These are phyloP conservation scores for Coccomyxa sp. DNA, from an alignment of 139 green algal genomes.

Conservation along the genomic window DNA sequence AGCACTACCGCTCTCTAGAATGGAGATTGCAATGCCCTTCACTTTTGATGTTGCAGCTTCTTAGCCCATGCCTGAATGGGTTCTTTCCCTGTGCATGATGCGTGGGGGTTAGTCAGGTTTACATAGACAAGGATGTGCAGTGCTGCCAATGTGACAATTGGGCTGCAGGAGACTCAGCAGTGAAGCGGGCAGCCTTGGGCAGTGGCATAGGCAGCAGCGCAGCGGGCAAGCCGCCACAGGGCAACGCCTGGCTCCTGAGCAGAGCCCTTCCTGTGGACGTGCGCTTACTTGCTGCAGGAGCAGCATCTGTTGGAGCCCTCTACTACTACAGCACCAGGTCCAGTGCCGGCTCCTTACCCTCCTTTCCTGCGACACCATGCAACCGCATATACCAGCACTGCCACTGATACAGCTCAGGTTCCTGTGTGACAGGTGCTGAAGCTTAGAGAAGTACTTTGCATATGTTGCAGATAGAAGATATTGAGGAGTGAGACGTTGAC, in stretches of 20 bases:
- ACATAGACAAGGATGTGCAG: neutral
- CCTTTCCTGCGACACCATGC: neutral
- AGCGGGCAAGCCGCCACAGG: neutral
- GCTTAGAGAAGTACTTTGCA: no score
- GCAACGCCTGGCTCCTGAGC: constrained; percentile 25
- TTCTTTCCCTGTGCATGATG: no score
- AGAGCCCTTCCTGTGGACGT: constrained; percentile 18
- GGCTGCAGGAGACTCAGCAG: neutral
- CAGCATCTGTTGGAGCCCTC: neutral
- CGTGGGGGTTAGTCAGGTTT: no score
- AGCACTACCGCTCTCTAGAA: no score
- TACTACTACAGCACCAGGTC: neutral
- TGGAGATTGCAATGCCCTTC: no score
- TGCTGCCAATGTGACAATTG: neutral
- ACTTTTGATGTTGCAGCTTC: no score
- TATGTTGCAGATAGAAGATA: no score
- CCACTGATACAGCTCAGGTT: no score
- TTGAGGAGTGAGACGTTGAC: no score
- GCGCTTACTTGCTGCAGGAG: constrained; percentile 18
- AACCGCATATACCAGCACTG: no score
- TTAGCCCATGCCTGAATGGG: no score
- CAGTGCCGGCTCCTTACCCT: neutral
- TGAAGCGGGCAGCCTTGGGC: neutral
- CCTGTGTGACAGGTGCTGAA: no score
- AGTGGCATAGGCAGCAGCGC: neutral